Evolutionary conservation across 768 basidiomycete species (phyloP), one percentile per base, ranked within the genome.

Genomic region (Exidia glandulosa): DNA sequence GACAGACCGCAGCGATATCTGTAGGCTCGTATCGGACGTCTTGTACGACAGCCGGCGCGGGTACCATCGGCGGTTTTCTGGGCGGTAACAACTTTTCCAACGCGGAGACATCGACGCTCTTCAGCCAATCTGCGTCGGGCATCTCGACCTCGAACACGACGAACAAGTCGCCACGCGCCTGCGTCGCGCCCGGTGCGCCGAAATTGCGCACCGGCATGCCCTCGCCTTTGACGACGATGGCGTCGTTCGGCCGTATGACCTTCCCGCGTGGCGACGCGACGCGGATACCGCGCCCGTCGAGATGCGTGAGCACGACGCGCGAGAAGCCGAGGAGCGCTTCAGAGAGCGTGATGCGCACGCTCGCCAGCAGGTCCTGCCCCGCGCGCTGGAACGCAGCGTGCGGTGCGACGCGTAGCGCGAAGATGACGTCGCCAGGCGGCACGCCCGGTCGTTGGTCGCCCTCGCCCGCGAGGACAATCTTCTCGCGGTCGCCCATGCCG

Each of bases 291-390:
- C 93, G 83, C 10, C 94, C 94, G 68, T 99, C 95, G 32, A 99
- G 78, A 70, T 99, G 95, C 6, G 86, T 89, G 60, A 99, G 75
- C 27, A 96, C 74, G 63, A 97, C 86, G 30, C 95, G 84, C 54
- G 86, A 89, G 75, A 99, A 94, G n/a, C 95, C 95, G 58, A 96
- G 80, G 10, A 98, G 80, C 2, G 94, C 90, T 73, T 99, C 95
- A 10, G 94, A 94, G 31, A 98, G 77, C 0, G 92, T 94, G 60
- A 99, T 86, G 52, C 85, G 84, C 60, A 93, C 82, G 32, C 81
- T 84, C 2, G 90, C 84, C 37, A 89, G 76, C 32, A 99, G 79
- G 68, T 94, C 88, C 61, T 83, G 83, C 57, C 88, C 88, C 12
- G 86, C 85, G 36, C 91, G 85, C 66, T 89, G 87, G 68, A 99